Evolutionary conservation across 306 rosid species (phyloP).

Genomic region (Arachis hypogaea): DNA sequence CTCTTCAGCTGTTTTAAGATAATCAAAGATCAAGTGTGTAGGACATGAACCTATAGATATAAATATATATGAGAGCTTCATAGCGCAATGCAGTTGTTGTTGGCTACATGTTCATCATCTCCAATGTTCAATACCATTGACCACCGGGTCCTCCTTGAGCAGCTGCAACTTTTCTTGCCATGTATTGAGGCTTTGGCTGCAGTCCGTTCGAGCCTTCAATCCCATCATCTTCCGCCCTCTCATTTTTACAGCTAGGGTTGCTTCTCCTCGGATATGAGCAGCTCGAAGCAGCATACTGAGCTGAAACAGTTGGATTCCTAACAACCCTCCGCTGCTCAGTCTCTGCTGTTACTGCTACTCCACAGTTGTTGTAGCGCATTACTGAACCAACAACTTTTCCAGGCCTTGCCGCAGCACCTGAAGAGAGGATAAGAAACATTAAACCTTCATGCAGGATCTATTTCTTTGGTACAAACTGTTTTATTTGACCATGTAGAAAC

Average conservation of each 20-base stretch:
- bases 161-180: constrained; percentile 94
- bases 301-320: constrained; percentile 63
- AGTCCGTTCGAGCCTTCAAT: constrained; percentile 75
- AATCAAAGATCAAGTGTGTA: constrained; percentile 31
- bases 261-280: constrained; percentile 82
- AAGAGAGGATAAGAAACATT: not conserved
- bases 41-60: constrained; percentile 29
- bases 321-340: constrained; percentile 74
- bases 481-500: constrained; percentile 3
- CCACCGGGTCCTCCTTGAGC: constrained; percentile 85
- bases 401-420: constrained; percentile 89
- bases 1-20: constrained; percentile 27
- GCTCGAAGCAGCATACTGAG: constrained; percentile 63
- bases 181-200: constrained; percentile 89
- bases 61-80: not conserved
- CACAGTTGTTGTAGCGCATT: constrained; percentile 78
- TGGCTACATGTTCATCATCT: constrained; percentile 23
- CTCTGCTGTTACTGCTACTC: constrained; percentile 70
- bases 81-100: constrained; percentile 22
- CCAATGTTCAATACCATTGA: constrained; percentile 76
- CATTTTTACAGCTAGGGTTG: constrained; percentile 70
- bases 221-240: constrained; percentile 72
- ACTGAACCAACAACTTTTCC: constrained; percentile 90
- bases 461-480: not conserved
- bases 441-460: not conserved